Base-by-base conservation (phyloP, 1,284 basidiomycete genomes). In the Malassezia sp. region DNA sequence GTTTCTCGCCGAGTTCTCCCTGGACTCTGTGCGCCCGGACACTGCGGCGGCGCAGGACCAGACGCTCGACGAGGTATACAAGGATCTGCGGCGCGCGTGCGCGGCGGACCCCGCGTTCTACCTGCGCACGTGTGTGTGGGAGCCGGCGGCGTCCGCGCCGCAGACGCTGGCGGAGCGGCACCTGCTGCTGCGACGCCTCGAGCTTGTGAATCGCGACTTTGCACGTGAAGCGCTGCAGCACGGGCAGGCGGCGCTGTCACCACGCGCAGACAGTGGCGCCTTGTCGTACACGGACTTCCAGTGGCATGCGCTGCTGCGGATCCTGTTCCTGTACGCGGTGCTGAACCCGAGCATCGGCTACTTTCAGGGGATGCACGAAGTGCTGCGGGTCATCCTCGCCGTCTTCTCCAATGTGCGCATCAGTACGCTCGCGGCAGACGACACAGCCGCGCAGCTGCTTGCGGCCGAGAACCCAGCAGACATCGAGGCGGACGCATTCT, bases 341-440 rank as follows among this genome's bases (percentile, higher is more conserved):
- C 58, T 70, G 30, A 67, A 70, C 22, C 67, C 67, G 5, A 59
- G 57, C 41, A 53, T 59, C 1, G 65, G 63, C 18, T 67, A 67
- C 33, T 56, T 68, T 3, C 67, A 68, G 31, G 63, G 65, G n/a
- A 60, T 68, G 63, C 54, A 62, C 37, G 62, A 70, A 39, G 56
- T 64, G 1, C 56, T 62, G n/a, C 60, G 59, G 43, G 60, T 62
- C 5, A 38, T 70, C 14, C 46, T 67, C 22, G 61, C 56, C 31
- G 60, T 59, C 3, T 50, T 64, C 17, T 57, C 57, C 31, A 53
- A 49, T 2, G 48, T 53, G 9, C 45, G 44, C 15, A 52, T 48
- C 32, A 40, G 50, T 4, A n/a, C 48, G 0, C 11, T 42, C 0
- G 37, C 39, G 4, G 10, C 38, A 4, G 27, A 54, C 17, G 36